Evolutionary conservation across 768 basidiomycete genomes (phyloP), one percentile per base, ranked within the genome.

Genomic region (Xerocomellus dryophilus): DNA sequence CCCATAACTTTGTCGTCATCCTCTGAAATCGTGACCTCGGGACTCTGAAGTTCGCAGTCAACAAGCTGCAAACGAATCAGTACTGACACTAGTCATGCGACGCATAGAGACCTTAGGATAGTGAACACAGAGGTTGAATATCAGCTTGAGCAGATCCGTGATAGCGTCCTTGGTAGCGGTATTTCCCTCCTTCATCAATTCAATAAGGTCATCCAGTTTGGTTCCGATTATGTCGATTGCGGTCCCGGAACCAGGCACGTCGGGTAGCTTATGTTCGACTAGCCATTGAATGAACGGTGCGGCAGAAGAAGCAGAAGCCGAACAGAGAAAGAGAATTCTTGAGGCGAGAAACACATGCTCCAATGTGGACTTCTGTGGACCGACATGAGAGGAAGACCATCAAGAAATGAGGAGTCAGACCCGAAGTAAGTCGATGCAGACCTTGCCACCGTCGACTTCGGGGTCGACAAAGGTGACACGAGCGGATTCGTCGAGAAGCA

Each of bases 101-200:
- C 41, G 29, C 5, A 3, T 0, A 50, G 58, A 35, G 6, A 88
- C 88, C 76, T 85, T 90, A 5, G 91, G 91, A 69, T 91, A 93
- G 65, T 89, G 87, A 39, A 84, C 68, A 47, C 92, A 74, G 29
- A 96, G 67, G 67, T 96, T 94, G 70, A 91, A 94, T 3, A 81
- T 75, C 43, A 93, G 77, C 66, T 98, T 98, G 51, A 98, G 78
- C 23, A 93, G 66, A 68, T 98, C 94, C 4, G 81, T 78, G 74
- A 88, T 79, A 3, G 93, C 91, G 51, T 91, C 89, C 60, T 78
- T 79, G 29, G 83, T 18, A 4, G 21, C 25, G 7, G 20, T 18
- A 18, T 77, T 64, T 53, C 82, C 78, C 38, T 74, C 70, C 39
- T 82, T 74, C 54, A 87, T 74, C 45, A 70, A 72, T 39, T 66